Conservation (phyloP, 2,329 filamentous ascomycete species). For the Exophiala sideris region DNA sequence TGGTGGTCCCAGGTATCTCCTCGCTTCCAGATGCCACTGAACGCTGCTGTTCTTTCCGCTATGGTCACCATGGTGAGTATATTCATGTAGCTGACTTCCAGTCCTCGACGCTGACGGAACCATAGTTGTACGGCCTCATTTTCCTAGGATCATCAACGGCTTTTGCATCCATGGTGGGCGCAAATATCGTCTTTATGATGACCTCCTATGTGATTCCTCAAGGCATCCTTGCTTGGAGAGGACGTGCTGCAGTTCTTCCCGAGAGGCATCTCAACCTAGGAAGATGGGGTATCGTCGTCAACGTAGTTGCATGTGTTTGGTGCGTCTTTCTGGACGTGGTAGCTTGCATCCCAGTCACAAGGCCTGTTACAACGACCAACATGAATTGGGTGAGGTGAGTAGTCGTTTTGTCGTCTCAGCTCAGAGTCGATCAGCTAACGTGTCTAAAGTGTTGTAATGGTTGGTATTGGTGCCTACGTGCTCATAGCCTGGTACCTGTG, state of each 20-base stretch:
- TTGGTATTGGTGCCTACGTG: conserved; percentile 9
- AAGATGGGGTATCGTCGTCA: conserved; percentile 40
- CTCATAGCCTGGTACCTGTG: conserved; percentile 6
- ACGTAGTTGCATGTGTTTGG: conserved; percentile 30
- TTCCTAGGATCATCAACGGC: conserved; percentile 49
- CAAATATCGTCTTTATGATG: conserved; percentile 40
- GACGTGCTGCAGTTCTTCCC: conserved; percentile 41
- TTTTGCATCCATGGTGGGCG: conserved; percentile 43
- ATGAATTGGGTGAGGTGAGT: conserved; percentile 20
- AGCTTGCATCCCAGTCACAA: conserved; percentile 32
- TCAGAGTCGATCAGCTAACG: neutral
- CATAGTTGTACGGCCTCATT: conserved; percentile 45
- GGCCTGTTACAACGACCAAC: conserved; percentile 12
- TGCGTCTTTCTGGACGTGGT: conserved; percentile 31
- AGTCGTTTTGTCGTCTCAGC: neutral
- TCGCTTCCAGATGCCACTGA: conserved; percentile 40
- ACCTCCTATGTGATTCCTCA: conserved; percentile 47
- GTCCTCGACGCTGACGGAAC: conserved; percentile 41
- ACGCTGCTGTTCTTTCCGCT: conserved; percentile 44
- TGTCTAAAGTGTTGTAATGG: conserved; percentile 5
- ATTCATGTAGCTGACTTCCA: neutral
- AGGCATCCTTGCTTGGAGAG: conserved; percentile 42
- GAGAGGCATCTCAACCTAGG: conserved; percentile 45
- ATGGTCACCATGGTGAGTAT: conserved; percentile 4
- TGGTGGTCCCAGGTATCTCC: conserved; percentile 33